Conservation (phyloP, 2,329 filamentous ascomycete genomes). For the Colletotrichum graminicola region DNA sequence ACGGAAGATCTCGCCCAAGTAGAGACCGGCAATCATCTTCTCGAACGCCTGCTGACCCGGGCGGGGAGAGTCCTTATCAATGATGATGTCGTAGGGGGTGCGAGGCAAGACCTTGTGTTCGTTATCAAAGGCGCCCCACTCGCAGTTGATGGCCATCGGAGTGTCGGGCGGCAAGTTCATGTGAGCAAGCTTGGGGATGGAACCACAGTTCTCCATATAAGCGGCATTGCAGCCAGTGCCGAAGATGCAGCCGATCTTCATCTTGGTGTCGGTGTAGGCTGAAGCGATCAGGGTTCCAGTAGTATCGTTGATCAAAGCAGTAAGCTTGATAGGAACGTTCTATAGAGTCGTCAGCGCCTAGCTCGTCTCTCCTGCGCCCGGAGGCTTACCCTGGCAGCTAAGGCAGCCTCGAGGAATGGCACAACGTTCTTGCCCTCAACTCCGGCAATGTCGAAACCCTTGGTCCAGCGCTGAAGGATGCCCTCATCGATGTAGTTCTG, state of each 20-base stretch:
- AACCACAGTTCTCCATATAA: slow-evolving; percentile 94
- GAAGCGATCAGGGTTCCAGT: slow-evolving; percentile 97
- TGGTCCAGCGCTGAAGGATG: slow-evolving; percentile 94
- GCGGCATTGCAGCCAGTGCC: slow-evolving; percentile 98
- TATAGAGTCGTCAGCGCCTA: slow-evolving; percentile 51
- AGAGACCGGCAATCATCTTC: slow-evolving; percentile 97
- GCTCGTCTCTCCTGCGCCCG: neutral
- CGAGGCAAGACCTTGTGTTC: slow-evolving; percentile 88
- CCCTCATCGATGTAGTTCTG: slow-evolving; percentile 95
- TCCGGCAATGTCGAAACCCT: slow-evolving; percentile 93
- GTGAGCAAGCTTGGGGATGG: slow-evolving; percentile 92
- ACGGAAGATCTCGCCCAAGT: slow-evolving; percentile 94
- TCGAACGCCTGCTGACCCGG: slow-evolving; percentile 96
- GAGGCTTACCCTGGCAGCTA: slow-evolving; percentile 71
- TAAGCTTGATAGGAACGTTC: slow-evolving; percentile 92
- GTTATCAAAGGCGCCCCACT: slow-evolving; percentile 97
- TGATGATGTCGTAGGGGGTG: slow-evolving; percentile 86
- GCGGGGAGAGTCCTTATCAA: slow-evolving; percentile 91
- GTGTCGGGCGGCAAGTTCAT: slow-evolving; percentile 87
- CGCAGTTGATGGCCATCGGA: slow-evolving; percentile 96
- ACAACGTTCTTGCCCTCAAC: slow-evolving; percentile 94
- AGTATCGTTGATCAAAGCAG: slow-evolving; percentile 96
- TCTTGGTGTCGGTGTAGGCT: slow-evolving; percentile 91
- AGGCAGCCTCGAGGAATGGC: slow-evolving; percentile 84
- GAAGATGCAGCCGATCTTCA: slow-evolving; percentile 98